Percentiles rank a stretch among this genome's conserved stretches.
phyloP scores from a whole-genome alignment of 495 filamentous ascomycete species.

The Neurospora sublineolata region DNA sequence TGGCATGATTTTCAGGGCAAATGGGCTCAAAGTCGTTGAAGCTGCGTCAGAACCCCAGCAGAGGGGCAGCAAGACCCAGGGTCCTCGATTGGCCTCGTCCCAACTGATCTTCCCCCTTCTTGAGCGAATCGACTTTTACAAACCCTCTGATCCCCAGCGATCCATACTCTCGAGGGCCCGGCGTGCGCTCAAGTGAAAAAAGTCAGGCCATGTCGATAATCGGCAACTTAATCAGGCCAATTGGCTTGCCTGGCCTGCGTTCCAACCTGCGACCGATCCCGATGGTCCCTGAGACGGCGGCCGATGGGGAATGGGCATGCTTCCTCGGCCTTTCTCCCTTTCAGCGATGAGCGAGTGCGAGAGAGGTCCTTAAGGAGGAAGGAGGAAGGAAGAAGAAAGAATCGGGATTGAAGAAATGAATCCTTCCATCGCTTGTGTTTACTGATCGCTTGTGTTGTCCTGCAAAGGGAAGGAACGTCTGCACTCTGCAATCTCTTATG shows the following conservation, averaged over 20 bases:
- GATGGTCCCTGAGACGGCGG: background rate
- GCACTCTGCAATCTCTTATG: background rate
- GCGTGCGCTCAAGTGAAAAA: slow-evolving; percentile 1
- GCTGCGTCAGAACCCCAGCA: slow-evolving; percentile 18
- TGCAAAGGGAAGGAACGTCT: background rate
- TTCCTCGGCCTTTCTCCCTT: background rate
- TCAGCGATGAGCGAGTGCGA: background rate
- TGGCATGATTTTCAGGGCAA: slow-evolving; percentile 23
- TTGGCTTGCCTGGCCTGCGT: slow-evolving; percentile 2
- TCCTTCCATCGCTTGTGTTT: background rate
- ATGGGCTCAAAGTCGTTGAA: slow-evolving; percentile 19
- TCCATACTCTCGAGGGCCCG: background rate
- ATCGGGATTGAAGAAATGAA: background rate
- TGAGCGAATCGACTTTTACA: background rate
- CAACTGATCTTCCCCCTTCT: background rate
- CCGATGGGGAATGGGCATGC: background rate
- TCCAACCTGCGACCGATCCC: slow-evolving; percentile 1
- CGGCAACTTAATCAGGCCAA: slow-evolving; percentile 5
- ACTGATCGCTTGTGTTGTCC: background rate
- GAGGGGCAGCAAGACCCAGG: background rate
- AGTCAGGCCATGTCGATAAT: slow-evolving; percentile 22
- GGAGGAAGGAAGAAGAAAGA: background rate
- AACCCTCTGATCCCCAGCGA: background rate
- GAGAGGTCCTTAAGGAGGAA: background rate
- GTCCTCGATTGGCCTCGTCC: slow-evolving; percentile 15